Evolutionary conservation across 441 rosid genomes (phyloP).

Genomic region (Sinapis alba): DNA sequence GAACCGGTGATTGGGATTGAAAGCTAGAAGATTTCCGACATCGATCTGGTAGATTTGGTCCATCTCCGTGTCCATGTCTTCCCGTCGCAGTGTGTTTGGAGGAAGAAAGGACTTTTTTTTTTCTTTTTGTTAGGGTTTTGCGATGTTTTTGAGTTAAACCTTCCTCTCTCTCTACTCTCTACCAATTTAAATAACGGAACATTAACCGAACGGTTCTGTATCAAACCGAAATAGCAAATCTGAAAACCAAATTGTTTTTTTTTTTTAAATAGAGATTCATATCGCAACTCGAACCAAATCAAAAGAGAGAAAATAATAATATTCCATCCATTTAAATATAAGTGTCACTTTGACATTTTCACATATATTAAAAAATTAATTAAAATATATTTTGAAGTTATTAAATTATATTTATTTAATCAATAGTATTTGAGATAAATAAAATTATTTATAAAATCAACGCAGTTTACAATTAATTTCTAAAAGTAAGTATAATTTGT

Average conservation of each 20-base stretch:
- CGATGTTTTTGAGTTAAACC: neutral
- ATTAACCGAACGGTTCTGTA: neutral
- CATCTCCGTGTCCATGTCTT: conserved; percentile 43
- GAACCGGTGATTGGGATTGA: conserved; percentile 55
- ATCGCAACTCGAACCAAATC: neutral
- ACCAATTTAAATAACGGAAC: neutral
- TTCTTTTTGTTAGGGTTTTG: neutral
- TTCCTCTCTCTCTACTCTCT: neutral
- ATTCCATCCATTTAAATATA: too few relatives aligned
- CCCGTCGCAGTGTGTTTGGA: conserved; percentile 20
- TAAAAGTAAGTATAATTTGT: too few relatives aligned
- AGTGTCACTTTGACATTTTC: too few relatives aligned
- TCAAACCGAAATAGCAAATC: neutral
- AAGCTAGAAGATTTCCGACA: conserved; percentile 78
- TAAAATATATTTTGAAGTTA: too few relatives aligned
- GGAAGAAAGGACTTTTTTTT: neutral
- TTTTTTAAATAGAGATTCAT: neutral
- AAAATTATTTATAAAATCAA: too few relatives aligned
- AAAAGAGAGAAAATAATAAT: too few relatives aligned
- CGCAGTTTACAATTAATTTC: too few relatives aligned
- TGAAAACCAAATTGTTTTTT: neutral
- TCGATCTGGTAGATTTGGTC: conserved; percentile 52
- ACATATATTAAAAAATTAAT: too few relatives aligned
- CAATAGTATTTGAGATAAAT: too few relatives aligned
- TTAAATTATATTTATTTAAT: too few relatives aligned